Evolutionary conservation across 2,329 filamentous ascomycete genomes (phyloP), one percentile per base, ranked within the genome.

Genomic region (Chrysoporthe deuterocubensis): DNA sequence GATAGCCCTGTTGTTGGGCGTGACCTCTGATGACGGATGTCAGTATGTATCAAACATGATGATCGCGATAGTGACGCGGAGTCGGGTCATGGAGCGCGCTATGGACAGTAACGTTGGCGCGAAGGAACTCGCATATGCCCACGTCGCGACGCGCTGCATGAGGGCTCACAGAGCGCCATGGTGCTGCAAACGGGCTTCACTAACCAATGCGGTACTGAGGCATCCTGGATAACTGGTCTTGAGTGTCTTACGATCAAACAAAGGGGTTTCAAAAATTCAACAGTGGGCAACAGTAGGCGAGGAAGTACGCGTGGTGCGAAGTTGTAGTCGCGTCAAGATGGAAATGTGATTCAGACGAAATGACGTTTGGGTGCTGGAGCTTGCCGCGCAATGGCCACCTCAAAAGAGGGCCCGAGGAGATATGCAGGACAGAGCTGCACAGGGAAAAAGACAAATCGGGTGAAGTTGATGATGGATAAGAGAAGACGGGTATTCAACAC

Each of bases 1-100:
- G 62, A 82, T 87, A 64, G 94, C 92, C 68, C 94, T 91, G 74
- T 85, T 87, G 76, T 86, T 91, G 58, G 83, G 80, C n/a, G 91
- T 87, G 43, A 90, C 73, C 78, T 97, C 94, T 96, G 74, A 6
- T 43, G n/a, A 42, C 37, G 21, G 63, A 21, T 18, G 65, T 56
- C n/a, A 66, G 62, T 62, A 64, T 56, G 16, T 1, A 43, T 16
- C 26, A 42, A 6, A 5, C 37, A 59, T 14, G 13, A 40, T 3
- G 5, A 43, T 26, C 4, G 44, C 37, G 5, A 62, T 26, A 26
- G 26, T 6, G 59, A 48, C 2, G 48, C 21, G 21, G n/a, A 59
- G 16, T 21, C 6, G 40, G n/a, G 32, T 13, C 16, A 42, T 11
- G 57, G 14, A 34, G 48, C 59, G 64, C 43, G 44, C 37, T 52